phyloP scores from a whole-genome alignment of 1,284 basidiomycete species.

The Ceratobasidium sp. region DNA sequence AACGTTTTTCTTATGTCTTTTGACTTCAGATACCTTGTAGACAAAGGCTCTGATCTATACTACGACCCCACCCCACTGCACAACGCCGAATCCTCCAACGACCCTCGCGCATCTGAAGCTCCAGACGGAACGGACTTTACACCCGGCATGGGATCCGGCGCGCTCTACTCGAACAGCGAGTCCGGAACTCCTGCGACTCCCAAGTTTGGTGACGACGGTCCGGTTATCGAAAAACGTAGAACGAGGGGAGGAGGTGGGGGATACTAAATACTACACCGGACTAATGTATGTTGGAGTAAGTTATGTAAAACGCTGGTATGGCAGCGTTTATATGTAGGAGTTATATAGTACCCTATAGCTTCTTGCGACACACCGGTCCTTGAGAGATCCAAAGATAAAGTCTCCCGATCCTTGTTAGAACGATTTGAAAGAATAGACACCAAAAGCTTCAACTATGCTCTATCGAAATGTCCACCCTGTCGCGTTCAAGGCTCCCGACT shows the following conservation, averaged over 20 bases:
- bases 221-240: constrained; percentile 20
- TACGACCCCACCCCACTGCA: constrained; percentile 69
- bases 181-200: constrained; percentile 31
- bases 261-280: too few species aligned
- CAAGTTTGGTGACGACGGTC: constrained; percentile 26
- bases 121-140: constrained; percentile 20
- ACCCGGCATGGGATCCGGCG: constrained; percentile 4
- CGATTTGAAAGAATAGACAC: too few species aligned
- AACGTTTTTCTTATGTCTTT: background rate
- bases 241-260: constrained; percentile 36
- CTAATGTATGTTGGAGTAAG: too few species aligned
- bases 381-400: too few species aligned
- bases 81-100: constrained; percentile 27
- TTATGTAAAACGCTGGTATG: too few species aligned
- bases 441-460: too few species aligned
- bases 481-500: too few species aligned
- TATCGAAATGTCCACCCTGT: too few species aligned
- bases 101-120: constrained; percentile 3
- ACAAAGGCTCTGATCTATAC: constrained; percentile 72
- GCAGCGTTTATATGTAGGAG: too few species aligned
- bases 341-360: too few species aligned
- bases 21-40: constrained; percentile 66
- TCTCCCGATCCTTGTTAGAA: too few species aligned
- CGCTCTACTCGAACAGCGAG: constrained; percentile 31
- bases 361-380: too few species aligned